These are phyloP conservation scores for Ogataea polymorpha DNA, from an alignment of 805 yeast species.

Conservation along the genomic window DNA sequence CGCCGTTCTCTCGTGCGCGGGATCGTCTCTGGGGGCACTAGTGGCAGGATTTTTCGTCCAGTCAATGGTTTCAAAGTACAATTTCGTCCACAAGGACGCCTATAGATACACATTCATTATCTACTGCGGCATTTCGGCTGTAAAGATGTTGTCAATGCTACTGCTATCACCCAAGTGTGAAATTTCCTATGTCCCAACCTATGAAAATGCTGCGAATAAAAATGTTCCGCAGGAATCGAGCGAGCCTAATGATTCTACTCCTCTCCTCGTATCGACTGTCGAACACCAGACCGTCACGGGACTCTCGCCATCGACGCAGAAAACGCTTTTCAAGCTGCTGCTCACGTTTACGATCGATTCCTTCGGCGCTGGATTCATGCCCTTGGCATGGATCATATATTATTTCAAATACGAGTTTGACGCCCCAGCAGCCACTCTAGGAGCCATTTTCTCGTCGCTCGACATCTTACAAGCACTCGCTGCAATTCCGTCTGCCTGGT, in stretches of 20 bases:
- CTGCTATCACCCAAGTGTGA: slow-evolving; percentile 56
- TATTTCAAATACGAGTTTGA: slow-evolving; percentile 61
- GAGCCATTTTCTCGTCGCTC: slow-evolving; percentile 63
- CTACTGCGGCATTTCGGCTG: slow-evolving; percentile 52
- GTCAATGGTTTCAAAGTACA: slow-evolving; percentile 31
- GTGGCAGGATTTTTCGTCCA: slow-evolving; percentile 60
- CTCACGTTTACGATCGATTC: slow-evolving; percentile 79
- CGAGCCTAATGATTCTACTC: slow-evolving; percentile 13
- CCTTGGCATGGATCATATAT: slow-evolving; percentile 83
- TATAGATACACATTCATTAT: slow-evolving; percentile 56
- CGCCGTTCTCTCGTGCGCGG: slow-evolving; percentile 63
- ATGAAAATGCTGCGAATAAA: slow-evolving; percentile 13
- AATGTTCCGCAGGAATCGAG: neutral
- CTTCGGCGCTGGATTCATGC: slow-evolving; percentile 84
- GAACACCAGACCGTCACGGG: slow-evolving; percentile 31
- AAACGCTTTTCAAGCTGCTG: slow-evolving; percentile 46
- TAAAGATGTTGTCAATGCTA: slow-evolving; percentile 50
- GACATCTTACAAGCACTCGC: slow-evolving; percentile 64
- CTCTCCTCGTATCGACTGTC: slow-evolving; percentile 18
- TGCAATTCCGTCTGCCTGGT: slow-evolving; percentile 70
- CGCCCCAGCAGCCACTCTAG: slow-evolving; percentile 56
- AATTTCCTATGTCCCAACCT: slow-evolving; percentile 26
- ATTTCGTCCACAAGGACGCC: slow-evolving; percentile 38
- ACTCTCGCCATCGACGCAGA: slow-evolving; percentile 41
- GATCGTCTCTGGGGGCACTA: slow-evolving; percentile 72